Base-by-base conservation (phyloP, 176 grass and related monocot species). In the Oryza australiensis region DNA sequence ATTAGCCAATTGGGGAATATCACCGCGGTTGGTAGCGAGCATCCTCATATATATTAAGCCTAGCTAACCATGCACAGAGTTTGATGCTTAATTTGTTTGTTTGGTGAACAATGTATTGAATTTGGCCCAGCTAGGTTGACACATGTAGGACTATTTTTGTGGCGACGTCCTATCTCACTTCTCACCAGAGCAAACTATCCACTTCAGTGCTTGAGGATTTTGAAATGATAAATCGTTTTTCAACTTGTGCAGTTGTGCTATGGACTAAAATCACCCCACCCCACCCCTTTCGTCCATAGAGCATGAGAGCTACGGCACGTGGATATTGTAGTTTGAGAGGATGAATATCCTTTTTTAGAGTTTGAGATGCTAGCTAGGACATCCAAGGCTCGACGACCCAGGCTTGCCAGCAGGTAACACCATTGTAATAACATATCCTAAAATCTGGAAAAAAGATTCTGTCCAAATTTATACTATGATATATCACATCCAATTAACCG, bases 1-100 rank as follows among this genome's bases (percentile, higher is more conserved):
- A 53, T 64, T 62, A 67, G 57, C 63, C 70, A 80, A 70, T 34
- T 33, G 79, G 82, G 40, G 4, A 32, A 32, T 73, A 57, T 83
- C 80, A 32, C 35, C 7, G 13, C 55, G 70, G 49, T 37, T 41
- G 77, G 87, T 85, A 80, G 26, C 42, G 64, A 57, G 55, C 40
- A 81, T 76, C 65, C 64, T 8, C 41, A 51, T 34, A 30, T 45
- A 64, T 26, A 23, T 63, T 51, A n/a, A 40, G 6, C 57, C 75
- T 22, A 35, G 34, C 34, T 35, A 72, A 73, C 33, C 40, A n/a
- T 74, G 60, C 29, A 30, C 13, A 3, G n/a, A 60, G 8, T 24
- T 73, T 48, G 70, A 45, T 43, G 28, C 6, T 63, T 37, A 37
- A 37, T 37, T 37, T 66, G 16, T 68, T 42, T 42, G 70, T 68